Evolutionary conservation across 2,329 filamentous ascomycete genomes (phyloP), one percentile per base, ranked within the genome.

Genomic region (Aspergillus costaricaensis): DNA sequence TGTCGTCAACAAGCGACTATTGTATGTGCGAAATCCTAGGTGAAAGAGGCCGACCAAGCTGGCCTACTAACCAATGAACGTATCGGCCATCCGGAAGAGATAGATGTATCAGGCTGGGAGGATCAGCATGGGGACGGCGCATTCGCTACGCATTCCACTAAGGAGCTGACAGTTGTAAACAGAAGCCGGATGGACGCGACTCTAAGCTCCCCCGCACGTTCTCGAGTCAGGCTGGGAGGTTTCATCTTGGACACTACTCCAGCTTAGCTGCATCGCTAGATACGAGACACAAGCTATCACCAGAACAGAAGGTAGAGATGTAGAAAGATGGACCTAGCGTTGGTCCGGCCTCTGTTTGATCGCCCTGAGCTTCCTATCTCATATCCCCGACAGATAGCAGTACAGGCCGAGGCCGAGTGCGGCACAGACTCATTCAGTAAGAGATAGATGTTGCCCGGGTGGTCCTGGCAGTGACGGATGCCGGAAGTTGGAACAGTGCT

Each of bases 191-290:
- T 23, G 41, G 39, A 36, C 36, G 39, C 53, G 53, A 39, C 53
- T 44, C 39, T 21, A 44, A 55, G 39, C 25, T 56, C 55, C 57
- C 57, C 60, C 57, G 60, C 60, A 60, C 57, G 60, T 60, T 60
- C 57, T 60, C 60, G 49, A 55, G 53, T 38, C 19, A 44, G 19
- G 17, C 41, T 30, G 41, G 23, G 39, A 44, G 23, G 49, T 53
- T 36, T 47, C 53, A 48, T 36, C 19, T 32, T 47, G 57, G 50
- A 44, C 60, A 44, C 56, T 52, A 55, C 44, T 44, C 44, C 30
- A 23, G 7, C 17, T 21, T 54, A 32, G 55, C 41, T 48, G 32
- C 36, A 44, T 47, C 5, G 17, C 43, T 44, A n/a, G 53, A 43
- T 55, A 27, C 17, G 43, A 21, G 44, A 39, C 15, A 55, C 30